phyloP scores from a whole-genome alignment of 371 early-diverging fungal species.

The Mucor sp. region DNA sequence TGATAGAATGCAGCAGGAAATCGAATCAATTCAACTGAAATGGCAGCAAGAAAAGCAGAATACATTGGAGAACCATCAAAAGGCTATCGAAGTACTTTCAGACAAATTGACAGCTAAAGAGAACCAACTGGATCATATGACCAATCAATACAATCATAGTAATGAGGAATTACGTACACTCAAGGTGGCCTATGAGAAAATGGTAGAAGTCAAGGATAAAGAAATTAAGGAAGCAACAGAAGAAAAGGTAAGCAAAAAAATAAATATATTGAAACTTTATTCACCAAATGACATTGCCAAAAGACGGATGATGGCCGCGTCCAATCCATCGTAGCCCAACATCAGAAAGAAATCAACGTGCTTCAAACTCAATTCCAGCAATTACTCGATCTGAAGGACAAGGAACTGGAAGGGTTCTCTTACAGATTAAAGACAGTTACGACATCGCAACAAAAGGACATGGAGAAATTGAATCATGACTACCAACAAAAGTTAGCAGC shows the following conservation, averaged over 20 bases:
- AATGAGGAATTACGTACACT: constrained; percentile 22
- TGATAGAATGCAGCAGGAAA: constrained; percentile 36
- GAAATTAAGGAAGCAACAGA: constrained; percentile 44
- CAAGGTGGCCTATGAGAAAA: constrained; percentile 38
- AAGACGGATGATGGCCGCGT: constrained; percentile 26
- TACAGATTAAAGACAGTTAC: constrained; percentile 44
- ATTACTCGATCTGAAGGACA: constrained; percentile 45
- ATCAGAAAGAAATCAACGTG: constrained; percentile 46
- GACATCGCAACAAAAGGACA: constrained; percentile 40
- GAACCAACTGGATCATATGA: constrained; percentile 10
- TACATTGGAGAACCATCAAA: constrained; percentile 11
- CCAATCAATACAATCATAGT: neutral
- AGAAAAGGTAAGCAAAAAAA: constrained; percentile 18
- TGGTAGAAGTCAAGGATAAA: constrained; percentile 42
- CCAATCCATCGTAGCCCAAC: constrained; percentile 40
- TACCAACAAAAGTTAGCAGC: constrained; percentile 34
- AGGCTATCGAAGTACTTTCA: constrained; percentile 8
- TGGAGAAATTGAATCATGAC: constrained; percentile 42
- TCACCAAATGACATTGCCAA: neutral
- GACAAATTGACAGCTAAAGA: constrained; percentile 15
- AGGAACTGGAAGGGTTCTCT: constrained; percentile 44
- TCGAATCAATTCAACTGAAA: constrained; percentile 24
- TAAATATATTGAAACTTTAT: neutral
- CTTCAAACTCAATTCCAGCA: constrained; percentile 46
- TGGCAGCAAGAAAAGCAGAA: constrained; percentile 24